Evolutionary conservation across 2,329 filamentous ascomycete genomes (phyloP).

Genomic region (Xylaria sp.): DNA sequence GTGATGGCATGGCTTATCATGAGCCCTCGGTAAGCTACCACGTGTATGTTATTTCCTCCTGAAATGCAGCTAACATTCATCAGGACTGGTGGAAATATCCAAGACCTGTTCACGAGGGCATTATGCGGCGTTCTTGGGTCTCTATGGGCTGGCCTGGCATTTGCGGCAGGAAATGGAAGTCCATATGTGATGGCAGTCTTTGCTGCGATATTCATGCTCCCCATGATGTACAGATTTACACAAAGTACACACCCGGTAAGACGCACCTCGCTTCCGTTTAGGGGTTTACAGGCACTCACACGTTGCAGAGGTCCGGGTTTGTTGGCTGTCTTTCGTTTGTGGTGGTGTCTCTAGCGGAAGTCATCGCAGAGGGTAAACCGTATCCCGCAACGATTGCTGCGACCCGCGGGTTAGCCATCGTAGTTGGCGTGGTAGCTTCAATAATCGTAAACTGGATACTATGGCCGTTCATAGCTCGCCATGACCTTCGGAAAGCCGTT

Average conservation of each 20-base stretch:
- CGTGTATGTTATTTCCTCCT: not conserved
- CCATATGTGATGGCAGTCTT: slow-evolving; percentile 59
- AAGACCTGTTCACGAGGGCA: slow-evolving; percentile 57
- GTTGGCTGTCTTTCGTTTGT: slow-evolving; percentile 61
- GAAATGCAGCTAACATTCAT: slow-evolving; percentile 1
- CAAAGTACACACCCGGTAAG: slow-evolving; percentile 56
- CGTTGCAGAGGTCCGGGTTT: slow-evolving; percentile 55
- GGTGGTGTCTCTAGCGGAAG: slow-evolving; percentile 52
- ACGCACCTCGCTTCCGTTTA: not conserved
- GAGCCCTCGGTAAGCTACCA: slow-evolving; percentile 46
- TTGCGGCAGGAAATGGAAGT: slow-evolving; percentile 53
- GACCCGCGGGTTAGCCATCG: slow-evolving; percentile 52
- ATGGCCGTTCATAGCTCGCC: slow-evolving; percentile 64
- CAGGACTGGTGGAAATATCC: slow-evolving; percentile 59
- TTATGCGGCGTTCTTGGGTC: slow-evolving; percentile 55
- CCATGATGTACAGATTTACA: slow-evolving; percentile 60
- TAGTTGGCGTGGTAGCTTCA: slow-evolving; percentile 56
- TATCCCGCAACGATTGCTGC: slow-evolving; percentile 47
- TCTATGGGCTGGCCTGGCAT: slow-evolving; percentile 57
- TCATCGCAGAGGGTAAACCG: slow-evolving; percentile 35
- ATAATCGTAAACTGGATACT: slow-evolving; percentile 61
- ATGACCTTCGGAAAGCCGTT: slow-evolving; percentile 58
- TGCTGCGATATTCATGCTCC: slow-evolving; percentile 59
- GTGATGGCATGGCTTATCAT: slow-evolving; percentile 60
- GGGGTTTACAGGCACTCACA: not conserved